These are phyloP conservation scores for Alternaria dauci DNA, from an alignment of 2,329 filamentous ascomycete species.

Conservation along the genomic window DNA sequence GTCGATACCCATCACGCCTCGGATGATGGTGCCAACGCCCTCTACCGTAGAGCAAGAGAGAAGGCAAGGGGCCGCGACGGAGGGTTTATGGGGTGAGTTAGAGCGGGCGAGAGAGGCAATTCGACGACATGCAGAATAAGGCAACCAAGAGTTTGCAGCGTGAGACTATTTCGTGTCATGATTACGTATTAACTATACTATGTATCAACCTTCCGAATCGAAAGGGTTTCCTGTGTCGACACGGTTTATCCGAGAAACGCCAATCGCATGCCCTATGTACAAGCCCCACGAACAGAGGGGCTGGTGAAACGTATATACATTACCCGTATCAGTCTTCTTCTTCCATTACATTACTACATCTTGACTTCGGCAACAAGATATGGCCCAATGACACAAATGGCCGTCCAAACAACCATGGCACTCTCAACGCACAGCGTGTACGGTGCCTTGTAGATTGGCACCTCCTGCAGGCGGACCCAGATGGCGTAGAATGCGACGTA, in stretches of 20 bases:
- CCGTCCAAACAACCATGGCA: constrained; percentile 78
- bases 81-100: background rate
- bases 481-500: constrained; percentile 88
- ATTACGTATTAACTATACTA: constrained; percentile 3
- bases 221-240: background rate
- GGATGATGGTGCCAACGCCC: background rate
- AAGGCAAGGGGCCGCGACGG: background rate
- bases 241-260: background rate
- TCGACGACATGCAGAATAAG: background rate
- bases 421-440: constrained; percentile 69
- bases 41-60: background rate
- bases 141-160: background rate
- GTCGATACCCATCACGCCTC: background rate
- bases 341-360: constrained; percentile 16
- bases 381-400: constrained; percentile 82
- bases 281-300: background rate
- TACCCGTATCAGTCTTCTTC: background rate
- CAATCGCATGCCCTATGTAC: constrained; percentile 4
- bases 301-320: constrained; percentile 3
- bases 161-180: background rate
- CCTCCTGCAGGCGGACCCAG: constrained; percentile 68
- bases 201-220: constrained; percentile 4
- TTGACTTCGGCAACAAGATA: constrained; percentile 76
- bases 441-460: constrained; percentile 52
- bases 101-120: background rate